phyloP scores from a whole-genome alignment of 129 eudicot species.

The Flaveria sonorensis region DNA sequence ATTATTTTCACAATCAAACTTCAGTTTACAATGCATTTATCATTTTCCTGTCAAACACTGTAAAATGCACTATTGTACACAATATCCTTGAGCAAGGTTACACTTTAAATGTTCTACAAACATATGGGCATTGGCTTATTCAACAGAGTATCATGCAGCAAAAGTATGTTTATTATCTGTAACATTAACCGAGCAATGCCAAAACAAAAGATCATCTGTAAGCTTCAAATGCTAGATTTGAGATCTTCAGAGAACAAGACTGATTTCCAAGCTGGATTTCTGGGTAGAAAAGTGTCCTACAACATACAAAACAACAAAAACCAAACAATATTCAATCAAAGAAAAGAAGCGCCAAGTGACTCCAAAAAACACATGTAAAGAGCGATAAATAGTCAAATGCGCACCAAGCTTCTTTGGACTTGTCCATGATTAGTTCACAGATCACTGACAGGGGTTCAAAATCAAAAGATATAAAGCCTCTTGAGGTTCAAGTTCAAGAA shows the following conservation, averaged over 20 bases:
- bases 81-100: neutral
- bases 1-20: neutral
- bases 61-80: neutral
- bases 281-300: conserved; percentile 86
- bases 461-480: neutral
- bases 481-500: neutral
- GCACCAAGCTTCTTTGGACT: neutral
- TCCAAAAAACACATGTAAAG: neutral
- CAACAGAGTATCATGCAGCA: neutral
- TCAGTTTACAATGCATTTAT: neutral
- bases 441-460: neutral
- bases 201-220: neutral
- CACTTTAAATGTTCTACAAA: conserved; percentile 18
- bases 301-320: conserved; percentile 14
- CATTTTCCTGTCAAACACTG: neutral
- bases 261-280: conserved; percentile 74
- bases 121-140: conserved; percentile 19
- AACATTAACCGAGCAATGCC: conserved; percentile 12
- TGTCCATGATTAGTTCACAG: neutral
- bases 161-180: conserved; percentile 3
- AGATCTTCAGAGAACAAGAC: conserved; percentile 56
- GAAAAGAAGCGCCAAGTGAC: neutral
- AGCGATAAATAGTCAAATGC: neutral
- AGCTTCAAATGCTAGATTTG: conserved; percentile 69
- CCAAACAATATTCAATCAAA: neutral